phyloP scores from a whole-genome alignment of 192 early-diverging fungal genomes.

The Coemansia asiatica region DNA sequence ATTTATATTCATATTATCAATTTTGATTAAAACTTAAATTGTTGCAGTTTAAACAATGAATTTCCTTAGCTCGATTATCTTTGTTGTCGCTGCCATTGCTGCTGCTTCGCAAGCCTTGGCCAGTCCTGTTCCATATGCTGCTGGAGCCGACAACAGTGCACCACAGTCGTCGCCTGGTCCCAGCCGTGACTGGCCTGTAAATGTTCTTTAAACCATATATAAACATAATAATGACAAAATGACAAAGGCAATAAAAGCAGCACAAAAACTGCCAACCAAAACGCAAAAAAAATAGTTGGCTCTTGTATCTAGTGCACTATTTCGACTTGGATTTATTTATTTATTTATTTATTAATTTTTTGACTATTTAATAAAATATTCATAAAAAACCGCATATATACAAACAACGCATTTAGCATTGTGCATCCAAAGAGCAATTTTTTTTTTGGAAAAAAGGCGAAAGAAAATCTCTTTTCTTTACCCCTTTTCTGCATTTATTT shows the following conservation, averaged over 20 bases:
- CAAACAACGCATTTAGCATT: too few species aligned
- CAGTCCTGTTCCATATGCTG: conserved; percentile 16
- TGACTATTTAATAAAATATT: too few species aligned
- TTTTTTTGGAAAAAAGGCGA: not conserved
- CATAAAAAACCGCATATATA: too few species aligned
- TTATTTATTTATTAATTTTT: not conserved
- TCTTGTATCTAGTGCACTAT: not conserved
- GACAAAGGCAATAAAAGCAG: not conserved
- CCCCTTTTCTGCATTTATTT: too few species aligned
- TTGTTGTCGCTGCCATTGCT: conserved; percentile 19
- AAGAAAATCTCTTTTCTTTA: not conserved
- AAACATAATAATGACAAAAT: not conserved
- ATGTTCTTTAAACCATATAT: conserved; percentile 29
- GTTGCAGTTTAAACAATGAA: conserved; percentile 25
- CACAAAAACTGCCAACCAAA: not conserved
- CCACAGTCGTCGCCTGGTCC: conserved; percentile 30
- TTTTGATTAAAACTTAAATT: not conserved
- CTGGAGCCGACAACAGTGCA: conserved; percentile 3
- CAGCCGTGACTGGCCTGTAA: conserved; percentile 55
- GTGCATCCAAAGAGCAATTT: not conserved
- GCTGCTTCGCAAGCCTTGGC: conserved; percentile 18
- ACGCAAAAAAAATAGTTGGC: not conserved
- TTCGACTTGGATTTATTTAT: conserved; percentile 6
- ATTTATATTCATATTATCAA: not conserved
- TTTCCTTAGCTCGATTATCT: conserved; percentile 19